Evolutionary conservation across 1,139 yeast genomes (phyloP).

Genomic region (Yamadazyma buinensis): DNA sequence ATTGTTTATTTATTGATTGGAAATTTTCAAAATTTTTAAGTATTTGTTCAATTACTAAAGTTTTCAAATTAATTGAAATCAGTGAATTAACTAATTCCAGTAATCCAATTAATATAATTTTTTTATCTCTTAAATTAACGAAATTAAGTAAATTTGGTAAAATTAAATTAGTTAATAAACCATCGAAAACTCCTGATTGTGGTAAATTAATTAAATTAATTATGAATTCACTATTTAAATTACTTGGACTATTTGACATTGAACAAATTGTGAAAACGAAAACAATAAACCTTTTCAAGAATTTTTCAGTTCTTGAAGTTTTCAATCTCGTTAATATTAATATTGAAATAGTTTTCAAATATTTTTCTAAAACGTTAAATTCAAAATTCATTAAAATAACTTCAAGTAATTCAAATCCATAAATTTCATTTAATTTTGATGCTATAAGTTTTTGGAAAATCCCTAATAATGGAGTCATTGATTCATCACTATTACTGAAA

Average conservation of each 20-base stretch:
- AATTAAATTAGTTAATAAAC: conserved; percentile 59
- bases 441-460: conserved; percentile 94
- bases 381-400: conserved; percentile 61
- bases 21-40: conserved; percentile 42
- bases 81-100: conserved; percentile 44
- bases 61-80: conserved; percentile 35
- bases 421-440: conserved; percentile 72
- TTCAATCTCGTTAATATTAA: conserved; percentile 78
- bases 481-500: conserved; percentile 39
- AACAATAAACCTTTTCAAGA: conserved; percentile 65
- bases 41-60: conserved; percentile 51
- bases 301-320: conserved; percentile 77
- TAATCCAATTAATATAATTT: conserved; percentile 71
- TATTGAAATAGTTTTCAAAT: conserved; percentile 67
- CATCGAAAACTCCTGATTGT: conserved; percentile 63
- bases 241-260: conserved; percentile 23
- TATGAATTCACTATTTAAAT: conserved; percentile 47
- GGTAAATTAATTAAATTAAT: conserved; percentile 58
- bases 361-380: conserved; percentile 46
- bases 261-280: conserved; percentile 55
- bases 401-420: conserved; percentile 84
- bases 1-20: conserved; percentile 28
- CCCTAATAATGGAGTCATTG: conserved; percentile 79
- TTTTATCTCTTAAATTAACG: conserved; percentile 69
- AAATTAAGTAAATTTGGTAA: conserved; percentile 65